These are phyloP conservation scores for Phytopythium vexans DNA, from an alignment of 352 stramenopile species.

Conservation along the genomic window DNA sequence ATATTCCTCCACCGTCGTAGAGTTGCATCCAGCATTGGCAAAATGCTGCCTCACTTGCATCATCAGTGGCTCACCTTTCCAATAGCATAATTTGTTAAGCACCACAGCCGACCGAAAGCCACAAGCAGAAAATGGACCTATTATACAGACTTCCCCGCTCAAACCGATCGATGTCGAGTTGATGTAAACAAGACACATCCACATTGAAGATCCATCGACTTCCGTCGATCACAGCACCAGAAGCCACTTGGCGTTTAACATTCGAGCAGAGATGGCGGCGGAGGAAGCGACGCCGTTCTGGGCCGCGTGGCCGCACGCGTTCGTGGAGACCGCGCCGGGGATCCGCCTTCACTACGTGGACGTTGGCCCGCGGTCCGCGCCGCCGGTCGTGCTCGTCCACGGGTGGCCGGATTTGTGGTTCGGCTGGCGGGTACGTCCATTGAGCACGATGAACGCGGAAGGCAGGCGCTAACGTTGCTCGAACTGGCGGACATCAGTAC, in stretches of 20 bases:
- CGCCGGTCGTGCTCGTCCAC: slow-evolving; percentile 65
- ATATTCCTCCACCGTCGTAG: too few species aligned
- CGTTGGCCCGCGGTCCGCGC: slow-evolving; percentile 37
- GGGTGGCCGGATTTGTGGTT: slow-evolving; percentile 79
- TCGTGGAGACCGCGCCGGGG: slow-evolving; percentile 22
- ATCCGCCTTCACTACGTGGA: slow-evolving; percentile 60
- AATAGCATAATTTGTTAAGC: too few species aligned
- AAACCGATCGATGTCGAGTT: neutral
- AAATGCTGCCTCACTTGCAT: too few species aligned
- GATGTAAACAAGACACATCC: slow-evolving; percentile 5
- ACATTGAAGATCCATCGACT: too few species aligned
- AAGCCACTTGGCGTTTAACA: neutral
- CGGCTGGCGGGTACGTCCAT: slow-evolving; percentile 41
- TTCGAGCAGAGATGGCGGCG: neutral
- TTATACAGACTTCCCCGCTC: neutral
- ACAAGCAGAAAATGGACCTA: neutral
- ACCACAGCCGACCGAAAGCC: too few species aligned
- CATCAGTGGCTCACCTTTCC: too few species aligned
- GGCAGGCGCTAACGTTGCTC: slow-evolving; percentile 6
- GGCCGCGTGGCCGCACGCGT: slow-evolving; percentile 23
- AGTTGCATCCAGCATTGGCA: too few species aligned
- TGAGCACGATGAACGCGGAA: neutral
- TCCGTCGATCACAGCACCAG: neutral
- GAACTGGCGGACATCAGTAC: slow-evolving; percentile 21
- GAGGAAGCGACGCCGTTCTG: slow-evolving; percentile 1